These are phyloP conservation scores for Ciborinia camelliae DNA, from an alignment of 2,329 filamentous ascomycete genomes.

Conservation along the genomic window DNA sequence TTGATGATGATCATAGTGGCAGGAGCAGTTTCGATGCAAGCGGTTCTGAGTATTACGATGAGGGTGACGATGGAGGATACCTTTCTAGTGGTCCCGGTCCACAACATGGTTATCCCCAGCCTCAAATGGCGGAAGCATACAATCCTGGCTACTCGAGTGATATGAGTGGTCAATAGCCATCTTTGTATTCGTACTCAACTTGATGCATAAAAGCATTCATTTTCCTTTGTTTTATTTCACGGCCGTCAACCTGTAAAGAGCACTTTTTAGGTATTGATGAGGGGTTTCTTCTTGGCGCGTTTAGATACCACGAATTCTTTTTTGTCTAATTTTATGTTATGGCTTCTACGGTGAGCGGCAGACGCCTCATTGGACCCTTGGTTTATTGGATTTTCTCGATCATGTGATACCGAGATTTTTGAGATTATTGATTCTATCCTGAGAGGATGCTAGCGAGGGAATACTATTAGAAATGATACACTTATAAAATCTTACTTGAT, in stretches of 20 bases:
- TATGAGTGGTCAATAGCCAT: conserved; percentile 31
- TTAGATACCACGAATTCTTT: conserved; percentile 35
- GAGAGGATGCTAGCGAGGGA: background rate
- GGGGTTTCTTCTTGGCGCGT: conserved; percentile 27
- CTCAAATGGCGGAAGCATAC: conserved; percentile 34
- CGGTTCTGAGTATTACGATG: conserved; percentile 65
- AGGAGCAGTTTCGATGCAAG: conserved; percentile 79
- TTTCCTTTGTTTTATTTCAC: conserved; percentile 19
- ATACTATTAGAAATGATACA: background rate
- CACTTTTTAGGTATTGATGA: conserved; percentile 17
- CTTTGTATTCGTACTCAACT: background rate
- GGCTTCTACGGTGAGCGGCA: conserved; percentile 7
- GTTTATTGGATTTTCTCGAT: background rate
- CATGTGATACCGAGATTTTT: background rate
- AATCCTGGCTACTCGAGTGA: conserved; percentile 36
- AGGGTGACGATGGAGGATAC: conserved; percentile 68
- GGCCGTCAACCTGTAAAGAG: conserved; percentile 12
- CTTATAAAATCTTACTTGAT: background rate
- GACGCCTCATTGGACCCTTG: background rate
- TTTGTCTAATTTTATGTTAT: conserved; percentile 12
- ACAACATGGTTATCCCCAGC: conserved; percentile 34
- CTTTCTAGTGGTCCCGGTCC: conserved; percentile 46
- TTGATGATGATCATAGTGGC: conserved; percentile 74
- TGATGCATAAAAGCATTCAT: background rate
- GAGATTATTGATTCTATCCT: background rate